Evolutionary conservation across 1,284 basidiomycete species (phyloP), one percentile per base, ranked within the genome.

Genomic region (Thecaphora frezii): DNA sequence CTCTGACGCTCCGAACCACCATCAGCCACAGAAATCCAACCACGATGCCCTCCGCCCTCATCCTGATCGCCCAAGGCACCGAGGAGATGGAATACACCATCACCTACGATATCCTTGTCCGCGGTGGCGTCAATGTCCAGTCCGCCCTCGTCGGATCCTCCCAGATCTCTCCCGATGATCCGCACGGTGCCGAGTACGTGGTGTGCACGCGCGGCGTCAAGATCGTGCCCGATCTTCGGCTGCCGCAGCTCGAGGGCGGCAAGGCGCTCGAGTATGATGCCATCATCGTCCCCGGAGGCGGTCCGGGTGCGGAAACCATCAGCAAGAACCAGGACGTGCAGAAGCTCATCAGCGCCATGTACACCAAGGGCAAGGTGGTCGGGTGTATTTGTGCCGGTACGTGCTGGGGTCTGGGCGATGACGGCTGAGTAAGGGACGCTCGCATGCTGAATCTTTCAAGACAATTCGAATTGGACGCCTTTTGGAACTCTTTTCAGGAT

Each of bases 51-150:
- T 56, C 51, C 0, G 70, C 64, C 30, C 58, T 72, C 7, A 59
- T 92, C 48, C 82, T 92, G 22, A 85, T 92, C n/a, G 88, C 90
- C n/a, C 84, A 92, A 73, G 91, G 90, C 9, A 90, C 89, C 0
- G 90, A 93, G 46, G 71, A 74, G 49, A 52, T 49, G 45, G 90
- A 93, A 44, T 75, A 65, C 56, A 54, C 66, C 58, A 72, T 73
- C 49, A 63, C 68, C 28, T 75, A 76, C 65, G 73, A 76, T 48
- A 50, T 77, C 18, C 69, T 74, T 45, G 73, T 76, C 16, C 71
- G 76, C 7, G 76, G 48, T 7, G 68, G 66, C 23, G 44, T 77
- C 37, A 16, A 47, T 1, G 66, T 67, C 37, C 12, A 48, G 3
- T 75, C 73, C 4, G 57, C 51, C 0, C 48, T 61, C 19, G 71